Percentiles rank a stretch among this genome's conserved stretches.
Evolutionary conservation across 139 green algal genomes (phyloP).

Genomic region (Closterium sp.): DNA sequence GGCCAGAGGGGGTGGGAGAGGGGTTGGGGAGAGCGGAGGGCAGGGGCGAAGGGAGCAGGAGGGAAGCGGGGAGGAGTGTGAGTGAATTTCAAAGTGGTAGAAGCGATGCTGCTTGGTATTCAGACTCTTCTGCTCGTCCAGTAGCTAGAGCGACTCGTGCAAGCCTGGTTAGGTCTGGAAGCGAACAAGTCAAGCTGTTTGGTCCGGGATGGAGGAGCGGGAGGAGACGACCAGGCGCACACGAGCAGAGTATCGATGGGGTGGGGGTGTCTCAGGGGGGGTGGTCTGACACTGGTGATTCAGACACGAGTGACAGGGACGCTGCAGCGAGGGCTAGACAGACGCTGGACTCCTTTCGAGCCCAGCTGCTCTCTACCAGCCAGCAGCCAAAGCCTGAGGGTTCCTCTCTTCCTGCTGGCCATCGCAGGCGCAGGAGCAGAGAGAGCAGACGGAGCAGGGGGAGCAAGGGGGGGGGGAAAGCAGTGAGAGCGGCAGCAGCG

Average conservation of each 20-base stretch:
- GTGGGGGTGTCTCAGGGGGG: not conserved
- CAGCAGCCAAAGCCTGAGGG: not conserved
- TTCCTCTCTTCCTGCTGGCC: not conserved
- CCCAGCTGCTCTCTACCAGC: not conserved
- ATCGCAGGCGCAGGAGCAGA: not conserved
- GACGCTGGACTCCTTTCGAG: not conserved
- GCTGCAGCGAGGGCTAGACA: not conserved
- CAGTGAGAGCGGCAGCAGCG: not conserved
- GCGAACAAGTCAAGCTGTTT: not conserved
- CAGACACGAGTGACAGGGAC: not conserved
- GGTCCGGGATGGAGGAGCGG: not conserved
- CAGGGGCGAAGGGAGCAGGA: not conserved
- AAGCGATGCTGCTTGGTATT: not conserved
- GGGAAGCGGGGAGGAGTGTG: too few relatives aligned
- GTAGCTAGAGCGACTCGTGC: not conserved
- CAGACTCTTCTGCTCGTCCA: not conserved
- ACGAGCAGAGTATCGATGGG: not conserved
- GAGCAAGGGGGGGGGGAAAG: not conserved
- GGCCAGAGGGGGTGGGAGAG: not conserved
- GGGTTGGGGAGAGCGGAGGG: not conserved
- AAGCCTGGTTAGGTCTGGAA: not conserved
- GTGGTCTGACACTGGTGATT: not conserved
- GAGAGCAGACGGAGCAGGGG: not conserved
- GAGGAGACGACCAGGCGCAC: not conserved
- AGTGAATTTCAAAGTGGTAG: not conserved